A percentile compares a stretch with the other conserved stretches of the same genome.
phyloP scores from a whole-genome alignment of 768 basidiomycete genomes.

The Mycena epipterygia region DNA sequence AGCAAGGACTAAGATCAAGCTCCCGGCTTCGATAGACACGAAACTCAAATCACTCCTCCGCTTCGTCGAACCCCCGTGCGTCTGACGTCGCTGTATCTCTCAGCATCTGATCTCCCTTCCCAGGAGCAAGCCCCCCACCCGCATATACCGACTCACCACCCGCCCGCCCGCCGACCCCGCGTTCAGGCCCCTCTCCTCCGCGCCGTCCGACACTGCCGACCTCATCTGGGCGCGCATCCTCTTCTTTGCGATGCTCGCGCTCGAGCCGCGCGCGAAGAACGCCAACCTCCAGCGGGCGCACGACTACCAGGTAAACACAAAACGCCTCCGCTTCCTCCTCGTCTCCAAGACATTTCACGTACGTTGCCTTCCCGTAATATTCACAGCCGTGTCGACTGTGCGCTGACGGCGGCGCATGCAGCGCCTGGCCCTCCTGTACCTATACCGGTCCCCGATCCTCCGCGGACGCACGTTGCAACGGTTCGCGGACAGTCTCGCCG shows the following conservation, averaged over 20 bases:
- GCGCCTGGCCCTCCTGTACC: not conserved
- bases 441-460: not conserved
- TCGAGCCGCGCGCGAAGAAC: not conserved
- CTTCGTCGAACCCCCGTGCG: too few species aligned
- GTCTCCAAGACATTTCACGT: not conserved
- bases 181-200: not conserved
- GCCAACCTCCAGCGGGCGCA: not conserved
- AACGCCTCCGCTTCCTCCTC: not conserved
- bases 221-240: slow-evolving; percentile 8
- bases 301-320: not conserved
- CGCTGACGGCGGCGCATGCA: not conserved
- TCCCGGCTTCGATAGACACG: not conserved
- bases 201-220: not conserved
- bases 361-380: too few species aligned
- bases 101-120: not conserved
- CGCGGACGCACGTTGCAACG: not conserved
- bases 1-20: not conserved
- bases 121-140: not conserved
- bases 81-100: not conserved
- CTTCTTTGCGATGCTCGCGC: slow-evolving; percentile 2
- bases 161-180: not conserved
- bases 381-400: not conserved
- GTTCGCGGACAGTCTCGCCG: not conserved
- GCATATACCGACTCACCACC: not conserved
- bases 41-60: not conserved